Percentiles rank a stretch among this genome's conserved stretches.
phyloP scores from a whole-genome alignment of 805 yeast genomes.

The Sungouiozyma intestinalis region DNA sequence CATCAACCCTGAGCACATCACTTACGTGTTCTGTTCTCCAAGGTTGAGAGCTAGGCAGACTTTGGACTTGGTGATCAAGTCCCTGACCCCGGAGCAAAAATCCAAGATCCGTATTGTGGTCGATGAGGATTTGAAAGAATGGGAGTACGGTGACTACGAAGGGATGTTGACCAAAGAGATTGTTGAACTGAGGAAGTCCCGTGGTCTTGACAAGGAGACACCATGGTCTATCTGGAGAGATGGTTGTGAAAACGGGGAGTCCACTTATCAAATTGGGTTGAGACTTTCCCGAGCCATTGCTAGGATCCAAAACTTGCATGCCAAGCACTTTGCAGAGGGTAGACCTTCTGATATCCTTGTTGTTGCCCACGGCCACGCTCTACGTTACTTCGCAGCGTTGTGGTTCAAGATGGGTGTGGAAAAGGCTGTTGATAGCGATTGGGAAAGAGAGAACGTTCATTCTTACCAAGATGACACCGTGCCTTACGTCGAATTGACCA shows the following conservation, averaged over 20 bases:
- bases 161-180: constrained; percentile 67
- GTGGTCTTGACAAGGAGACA: constrained; percentile 43
- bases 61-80: constrained; percentile 47
- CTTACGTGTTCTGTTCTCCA: constrained; percentile 69
- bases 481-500: constrained; percentile 26
- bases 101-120: constrained; percentile 35
- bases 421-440: constrained; percentile 15
- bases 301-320: constrained; percentile 52
- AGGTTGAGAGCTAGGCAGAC: constrained; percentile 72
- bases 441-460: constrained; percentile 13
- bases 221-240: constrained; percentile 82
- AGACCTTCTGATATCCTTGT: constrained; percentile 64
- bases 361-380: constrained; percentile 88
- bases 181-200: constrained; percentile 41
- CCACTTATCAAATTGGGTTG: constrained; percentile 49
- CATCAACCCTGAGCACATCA: constrained; percentile 53
- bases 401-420: constrained; percentile 50
- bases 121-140: constrained; percentile 73
- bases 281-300: constrained; percentile 65
- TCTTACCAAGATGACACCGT: constrained; percentile 25
- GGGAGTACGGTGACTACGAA: constrained; percentile 97
- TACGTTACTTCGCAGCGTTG: constrained; percentile 80
- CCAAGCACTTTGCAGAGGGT: constrained; percentile 38
- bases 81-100: constrained; percentile 35
- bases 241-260: constrained; percentile 90